Evolutionary conservation across 306 rosid species (phyloP).

Genomic region (Phaseolus lunatus): DNA sequence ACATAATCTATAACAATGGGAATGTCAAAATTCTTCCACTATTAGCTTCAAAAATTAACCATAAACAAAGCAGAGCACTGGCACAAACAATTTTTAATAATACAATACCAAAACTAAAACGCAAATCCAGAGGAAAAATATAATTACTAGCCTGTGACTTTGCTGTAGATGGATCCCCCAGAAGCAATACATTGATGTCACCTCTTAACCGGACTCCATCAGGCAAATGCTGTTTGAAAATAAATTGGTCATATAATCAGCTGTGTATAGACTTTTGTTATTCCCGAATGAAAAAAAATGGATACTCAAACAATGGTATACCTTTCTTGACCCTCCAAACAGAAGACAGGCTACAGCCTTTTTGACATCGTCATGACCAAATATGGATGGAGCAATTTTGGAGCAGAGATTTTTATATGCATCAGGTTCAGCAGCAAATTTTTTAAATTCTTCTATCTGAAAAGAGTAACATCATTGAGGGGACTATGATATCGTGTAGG

Average conservation of each 20-base stretch:
- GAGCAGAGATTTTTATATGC: conserved; percentile 84
- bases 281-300: conserved; percentile 13
- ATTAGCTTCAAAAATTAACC: conserved; percentile 16
- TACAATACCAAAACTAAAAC: conserved; percentile 31
- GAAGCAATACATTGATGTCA: conserved; percentile 92
- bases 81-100: conserved; percentile 18
- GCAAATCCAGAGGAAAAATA: conserved; percentile 44
- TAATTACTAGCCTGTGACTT: conserved; percentile 80
- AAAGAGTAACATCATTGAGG: conserved; percentile 22
- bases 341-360: conserved; percentile 95
- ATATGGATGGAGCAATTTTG: conserved; percentile 94
- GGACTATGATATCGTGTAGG: background rate
- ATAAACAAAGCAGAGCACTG: conserved; percentile 16
- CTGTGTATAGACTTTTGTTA: conserved; percentile 7
- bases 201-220: conserved; percentile 99
- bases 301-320: conserved; percentile 29
- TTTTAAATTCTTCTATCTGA: conserved; percentile 95
- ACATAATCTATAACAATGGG: conserved; percentile 24
- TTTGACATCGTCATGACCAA: conserved; percentile 93
- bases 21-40: conserved; percentile 12
- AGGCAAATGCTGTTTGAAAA: conserved; percentile 75
- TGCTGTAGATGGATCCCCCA: conserved; percentile 99
- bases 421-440: conserved; percentile 84
- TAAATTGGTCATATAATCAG: conserved; percentile 38
- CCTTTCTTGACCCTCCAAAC: conserved; percentile 98